phyloP scores from a whole-genome alignment of 345 rosid species.

The Bruguiera sexangula region DNA sequence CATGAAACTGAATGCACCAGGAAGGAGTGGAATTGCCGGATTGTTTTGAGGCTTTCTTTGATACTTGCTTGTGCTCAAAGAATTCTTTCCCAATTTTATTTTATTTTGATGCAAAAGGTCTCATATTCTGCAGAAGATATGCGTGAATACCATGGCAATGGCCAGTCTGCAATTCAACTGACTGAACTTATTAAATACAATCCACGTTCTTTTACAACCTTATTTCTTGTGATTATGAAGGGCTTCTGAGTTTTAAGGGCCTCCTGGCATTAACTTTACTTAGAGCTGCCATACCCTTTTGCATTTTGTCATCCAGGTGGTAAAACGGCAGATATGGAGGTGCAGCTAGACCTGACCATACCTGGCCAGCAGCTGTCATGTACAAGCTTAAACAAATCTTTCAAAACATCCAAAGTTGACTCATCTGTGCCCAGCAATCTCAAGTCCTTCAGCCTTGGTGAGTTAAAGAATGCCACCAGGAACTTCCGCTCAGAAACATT shows the following conservation, averaged over 20 bases:
- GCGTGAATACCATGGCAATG: neutral
- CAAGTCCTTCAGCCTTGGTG: slow-evolving; percentile 52
- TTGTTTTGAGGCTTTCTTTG: too few species aligned
- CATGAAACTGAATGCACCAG: too few species aligned
- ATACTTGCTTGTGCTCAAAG: too few species aligned
- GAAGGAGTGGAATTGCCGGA: too few species aligned
- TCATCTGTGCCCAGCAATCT: slow-evolving; percentile 30
- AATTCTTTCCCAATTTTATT: too few species aligned
- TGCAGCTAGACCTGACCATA: slow-evolving; percentile 19
- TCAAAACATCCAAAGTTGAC: slow-evolving; percentile 19
- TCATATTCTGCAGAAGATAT: neutral
- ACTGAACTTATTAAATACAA: neutral
- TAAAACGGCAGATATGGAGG: slow-evolving; percentile 11
- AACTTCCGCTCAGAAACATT: slow-evolving; percentile 52
- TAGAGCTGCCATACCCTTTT: neutral
- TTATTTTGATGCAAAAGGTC: too few species aligned
- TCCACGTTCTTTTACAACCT: neutral
- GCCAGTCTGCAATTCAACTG: neutral
- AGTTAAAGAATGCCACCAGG: slow-evolving; percentile 54
- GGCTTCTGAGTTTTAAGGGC: neutral
- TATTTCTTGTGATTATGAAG: neutral
- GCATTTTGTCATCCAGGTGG: slow-evolving; percentile 28
- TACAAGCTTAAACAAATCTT: slow-evolving; percentile 25
- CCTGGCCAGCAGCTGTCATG: slow-evolving; percentile 13
- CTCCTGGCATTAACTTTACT: neutral